Conservation (phyloP, 805 yeast species). For the Candida hispaniensis region DNA sequence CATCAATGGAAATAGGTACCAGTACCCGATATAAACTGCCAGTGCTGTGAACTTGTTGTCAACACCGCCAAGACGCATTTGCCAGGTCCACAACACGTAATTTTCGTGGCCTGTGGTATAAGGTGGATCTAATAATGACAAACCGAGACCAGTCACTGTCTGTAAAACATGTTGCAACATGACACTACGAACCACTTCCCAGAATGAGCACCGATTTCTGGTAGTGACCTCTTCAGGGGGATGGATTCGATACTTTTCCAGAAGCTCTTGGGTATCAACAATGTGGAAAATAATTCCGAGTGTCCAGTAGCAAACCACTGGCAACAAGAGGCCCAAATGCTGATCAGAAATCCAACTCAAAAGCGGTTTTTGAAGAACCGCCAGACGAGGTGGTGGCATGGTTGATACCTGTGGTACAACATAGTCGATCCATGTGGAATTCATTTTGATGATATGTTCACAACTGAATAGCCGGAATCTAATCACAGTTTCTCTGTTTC, state of each 20-base stretch:
- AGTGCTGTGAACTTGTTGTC: constrained; percentile 27
- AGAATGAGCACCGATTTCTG: constrained; percentile 62
- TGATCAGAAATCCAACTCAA: constrained; percentile 62
- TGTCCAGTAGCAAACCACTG: constrained; percentile 77
- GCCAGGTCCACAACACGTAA: constrained; percentile 34
- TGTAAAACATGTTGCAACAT: constrained; percentile 77
- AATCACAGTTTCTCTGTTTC: no score
- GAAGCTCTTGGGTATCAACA: constrained; percentile 61
- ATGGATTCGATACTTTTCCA: constrained; percentile 80
- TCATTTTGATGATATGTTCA: no score
- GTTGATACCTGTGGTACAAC: no score
- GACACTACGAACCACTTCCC: constrained; percentile 72
- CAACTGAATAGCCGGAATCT: no score
- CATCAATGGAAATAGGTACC: constrained; percentile 33
- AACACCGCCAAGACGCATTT: constrained; percentile 6
- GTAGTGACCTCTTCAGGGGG: constrained; percentile 74
- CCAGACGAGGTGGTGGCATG: no score
- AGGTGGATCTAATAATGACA: constrained; percentile 44
- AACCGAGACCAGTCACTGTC: constrained; percentile 51
- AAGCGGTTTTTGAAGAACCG: no score
- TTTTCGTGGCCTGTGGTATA: constrained; percentile 41
- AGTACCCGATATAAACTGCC: constrained; percentile 38
- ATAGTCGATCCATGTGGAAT: no score
- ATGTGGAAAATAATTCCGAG: constrained; percentile 64
- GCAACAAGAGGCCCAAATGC: constrained; percentile 56